A percentile compares a stretch with the other conserved stretches of the same genome.
Conservation (phyloP, 805 yeast species). For the Ogataea chonburiensis region DNA sequence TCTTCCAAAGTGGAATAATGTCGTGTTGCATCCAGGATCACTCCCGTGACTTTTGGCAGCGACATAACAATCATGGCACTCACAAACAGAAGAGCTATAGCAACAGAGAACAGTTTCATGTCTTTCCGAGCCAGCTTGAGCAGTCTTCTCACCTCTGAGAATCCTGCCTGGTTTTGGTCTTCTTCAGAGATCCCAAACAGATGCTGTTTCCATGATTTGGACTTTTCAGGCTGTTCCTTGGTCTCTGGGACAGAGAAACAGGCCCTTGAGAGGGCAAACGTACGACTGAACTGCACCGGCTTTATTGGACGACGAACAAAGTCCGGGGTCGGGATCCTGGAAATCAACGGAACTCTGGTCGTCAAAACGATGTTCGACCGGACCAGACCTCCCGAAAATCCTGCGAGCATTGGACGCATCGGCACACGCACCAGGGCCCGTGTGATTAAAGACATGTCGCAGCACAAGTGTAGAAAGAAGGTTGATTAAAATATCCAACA, state of each 20-base stretch:
- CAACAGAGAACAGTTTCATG: conserved; percentile 41
- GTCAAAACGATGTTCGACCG: not conserved
- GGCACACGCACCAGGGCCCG: conserved; percentile 3
- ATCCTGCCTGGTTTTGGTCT: conserved; percentile 35
- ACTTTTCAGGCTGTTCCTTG: conserved; percentile 1
- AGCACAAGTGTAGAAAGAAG: not conserved
- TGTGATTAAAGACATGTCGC: conserved; percentile 3
- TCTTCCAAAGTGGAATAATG: conserved; percentile 28
- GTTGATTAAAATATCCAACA: not conserved
- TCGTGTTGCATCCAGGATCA: conserved; percentile 50
- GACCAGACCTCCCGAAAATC: not conserved
- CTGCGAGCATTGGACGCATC: not conserved
- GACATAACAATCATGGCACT: conserved; percentile 52
- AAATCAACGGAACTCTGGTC: not conserved
- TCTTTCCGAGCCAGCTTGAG: conserved; percentile 45
- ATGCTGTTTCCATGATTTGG: conserved; percentile 29
- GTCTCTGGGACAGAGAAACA: conserved; percentile 1
- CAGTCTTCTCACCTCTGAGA: conserved; percentile 40
- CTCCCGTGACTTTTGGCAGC: conserved; percentile 56
- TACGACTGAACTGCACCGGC: not conserved
- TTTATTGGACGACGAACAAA: conserved; percentile 1
- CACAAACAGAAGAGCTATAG: conserved; percentile 43
- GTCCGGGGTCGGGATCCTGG: not conserved
- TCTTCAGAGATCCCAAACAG: conserved; percentile 33
- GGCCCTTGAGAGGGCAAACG: conserved; percentile 1